Conservation (phyloP, 352 stramenopile genomes). For the Globisporangium uncinulatum region DNA sequence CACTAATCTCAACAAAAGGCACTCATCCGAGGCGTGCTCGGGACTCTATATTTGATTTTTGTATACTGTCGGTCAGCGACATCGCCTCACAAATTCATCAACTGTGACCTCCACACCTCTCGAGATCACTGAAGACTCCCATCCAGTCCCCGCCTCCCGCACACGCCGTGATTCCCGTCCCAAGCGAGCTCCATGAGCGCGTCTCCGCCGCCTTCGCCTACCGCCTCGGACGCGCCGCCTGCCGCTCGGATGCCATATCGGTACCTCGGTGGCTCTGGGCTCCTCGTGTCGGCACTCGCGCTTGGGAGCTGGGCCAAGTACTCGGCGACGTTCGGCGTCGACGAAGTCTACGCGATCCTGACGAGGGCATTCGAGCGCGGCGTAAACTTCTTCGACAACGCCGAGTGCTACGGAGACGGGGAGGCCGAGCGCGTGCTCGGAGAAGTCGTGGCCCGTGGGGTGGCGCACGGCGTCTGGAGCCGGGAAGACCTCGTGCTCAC, state of each 20-base stretch:
- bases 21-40: too few relatives aligned
- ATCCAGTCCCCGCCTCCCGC: too few relatives aligned
- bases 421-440: constrained; percentile 29
- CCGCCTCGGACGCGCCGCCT: too few relatives aligned
- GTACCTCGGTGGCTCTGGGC: constrained; percentile 21
- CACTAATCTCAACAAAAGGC: too few relatives aligned
- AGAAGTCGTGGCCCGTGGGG: constrained; percentile 17
- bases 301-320: constrained; percentile 28
- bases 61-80: too few relatives aligned
- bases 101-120: too few relatives aligned
- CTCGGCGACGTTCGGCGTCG: constrained; percentile 11
- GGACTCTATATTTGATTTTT: too few relatives aligned
- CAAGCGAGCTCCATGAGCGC: too few relatives aligned
- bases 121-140: too few relatives aligned
- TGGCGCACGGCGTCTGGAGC: constrained; percentile 15
- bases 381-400: constrained; percentile 58
- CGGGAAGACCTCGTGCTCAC: constrained; percentile 48
- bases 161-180: too few relatives aligned
- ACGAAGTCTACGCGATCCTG: constrained; percentile 28
- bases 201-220: too few relatives aligned
- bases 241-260: constrained; percentile 20
- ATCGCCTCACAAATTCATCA: too few relatives aligned
- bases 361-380: constrained; percentile 25
- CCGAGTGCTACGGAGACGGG: constrained; percentile 29
- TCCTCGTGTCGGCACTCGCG: constrained; percentile 35